Conservation (phyloP, 2,329 filamentous ascomycete species). For the Exutisphaerella laricina region DNA sequence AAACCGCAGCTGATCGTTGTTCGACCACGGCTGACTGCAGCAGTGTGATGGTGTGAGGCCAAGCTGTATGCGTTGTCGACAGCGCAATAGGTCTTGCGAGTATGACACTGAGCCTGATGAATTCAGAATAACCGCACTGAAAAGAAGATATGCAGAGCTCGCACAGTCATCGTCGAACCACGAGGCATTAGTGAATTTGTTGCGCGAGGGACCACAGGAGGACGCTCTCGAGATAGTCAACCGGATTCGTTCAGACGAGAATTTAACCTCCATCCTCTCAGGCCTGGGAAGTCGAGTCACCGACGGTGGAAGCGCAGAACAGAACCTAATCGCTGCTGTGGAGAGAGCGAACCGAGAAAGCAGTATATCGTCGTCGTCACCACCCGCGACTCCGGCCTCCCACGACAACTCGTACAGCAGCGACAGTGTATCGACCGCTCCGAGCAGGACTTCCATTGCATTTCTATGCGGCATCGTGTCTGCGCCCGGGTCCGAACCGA, state of each 20-base stretch:
- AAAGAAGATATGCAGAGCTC: conserved; percentile 8
- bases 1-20: background rate
- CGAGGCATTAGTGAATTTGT: conserved; percentile 5
- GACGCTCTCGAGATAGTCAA: conserved; percentile 7
- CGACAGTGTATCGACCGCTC: background rate
- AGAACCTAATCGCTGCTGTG: conserved; percentile 4
- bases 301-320: background rate
- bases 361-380: background rate
- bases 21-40: background rate
- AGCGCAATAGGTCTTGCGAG: conserved; percentile 4
- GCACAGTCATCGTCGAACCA: conserved; percentile 5
- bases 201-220: conserved; percentile 4
- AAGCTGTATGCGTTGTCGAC: conserved; percentile 7
- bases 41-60: conserved; percentile 14
- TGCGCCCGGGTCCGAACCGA: background rate
- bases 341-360: background rate
- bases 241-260: conserved; percentile 10
- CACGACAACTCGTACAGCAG: background rate
- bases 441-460: background rate
- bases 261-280: conserved; percentile 5
- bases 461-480: background rate
- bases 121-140: conserved; percentile 11
- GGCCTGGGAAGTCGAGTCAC: background rate
- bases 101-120: conserved; percentile 15
- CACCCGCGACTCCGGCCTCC: background rate